Conservation (phyloP, 495 filamentous ascomycete genomes). For the Oidiodendron maius region DNA sequence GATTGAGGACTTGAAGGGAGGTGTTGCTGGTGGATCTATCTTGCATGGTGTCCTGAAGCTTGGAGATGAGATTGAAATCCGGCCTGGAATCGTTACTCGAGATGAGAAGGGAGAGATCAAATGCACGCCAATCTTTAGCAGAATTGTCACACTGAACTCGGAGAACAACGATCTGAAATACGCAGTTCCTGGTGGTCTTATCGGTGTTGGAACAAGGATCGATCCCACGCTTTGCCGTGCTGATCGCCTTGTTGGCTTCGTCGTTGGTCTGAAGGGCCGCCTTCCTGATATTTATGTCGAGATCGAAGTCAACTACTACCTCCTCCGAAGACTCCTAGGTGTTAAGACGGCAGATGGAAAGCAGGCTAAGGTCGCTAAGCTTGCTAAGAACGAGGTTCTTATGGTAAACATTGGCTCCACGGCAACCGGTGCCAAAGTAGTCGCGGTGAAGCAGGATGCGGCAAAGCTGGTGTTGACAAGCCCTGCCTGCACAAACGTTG, state of each 20-base stretch:
- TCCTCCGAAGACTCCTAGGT: slow-evolving; percentile 87
- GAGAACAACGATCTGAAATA: slow-evolving; percentile 98
- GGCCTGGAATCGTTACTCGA: slow-evolving; percentile 90
- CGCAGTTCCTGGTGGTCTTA: slow-evolving; percentile 92
- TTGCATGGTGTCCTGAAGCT: slow-evolving; percentile 92
- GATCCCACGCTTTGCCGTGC: slow-evolving; percentile 97
- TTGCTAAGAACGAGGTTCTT: slow-evolving; percentile 94
- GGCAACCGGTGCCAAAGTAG: slow-evolving; percentile 90
- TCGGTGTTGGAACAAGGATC: slow-evolving; percentile 94
- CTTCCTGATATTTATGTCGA: slow-evolving; percentile 95
- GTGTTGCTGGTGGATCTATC: slow-evolving; percentile 96
- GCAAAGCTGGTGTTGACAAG: slow-evolving; percentile 82
- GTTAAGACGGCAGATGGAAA: slow-evolving; percentile 98
- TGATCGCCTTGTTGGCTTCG: slow-evolving; percentile 97
- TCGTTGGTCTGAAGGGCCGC: slow-evolving; percentile 85
- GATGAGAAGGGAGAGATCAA: slow-evolving; percentile 91
- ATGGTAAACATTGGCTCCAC: slow-evolving; percentile 99
- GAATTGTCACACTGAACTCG: slow-evolving; percentile 90
- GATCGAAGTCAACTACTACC: slow-evolving; percentile 98
- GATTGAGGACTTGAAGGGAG: slow-evolving; percentile 97
- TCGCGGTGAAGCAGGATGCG: slow-evolving; percentile 93
- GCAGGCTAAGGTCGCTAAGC: slow-evolving; percentile 97
- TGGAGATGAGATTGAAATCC: slow-evolving; percentile 96
- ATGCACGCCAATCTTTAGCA: slow-evolving; percentile 93
- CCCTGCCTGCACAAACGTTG: slow-evolving; percentile 87